phyloP scores from a whole-genome alignment of 306 rosid species.

The Rosa chinensis region DNA sequence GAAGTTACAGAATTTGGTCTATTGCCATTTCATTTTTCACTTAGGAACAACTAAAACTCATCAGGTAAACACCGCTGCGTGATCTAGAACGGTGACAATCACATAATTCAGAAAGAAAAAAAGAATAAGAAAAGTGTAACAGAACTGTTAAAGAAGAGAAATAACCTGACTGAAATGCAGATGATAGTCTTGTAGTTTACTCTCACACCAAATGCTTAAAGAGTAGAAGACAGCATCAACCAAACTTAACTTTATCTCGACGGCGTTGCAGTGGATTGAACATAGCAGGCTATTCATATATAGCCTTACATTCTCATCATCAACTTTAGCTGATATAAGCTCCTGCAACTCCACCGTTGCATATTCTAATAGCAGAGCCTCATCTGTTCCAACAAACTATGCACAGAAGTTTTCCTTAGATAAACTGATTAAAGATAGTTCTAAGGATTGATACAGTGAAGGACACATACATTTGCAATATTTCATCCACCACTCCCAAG shows the following conservation, averaged over 20 bases:
- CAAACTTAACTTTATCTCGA: slow-evolving; percentile 42
- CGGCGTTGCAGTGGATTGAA: slow-evolving; percentile 28
- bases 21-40: background rate
- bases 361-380: slow-evolving; percentile 41
- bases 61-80: slow-evolving; percentile 5
- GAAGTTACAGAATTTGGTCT: background rate
- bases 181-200: slow-evolving; percentile 55
- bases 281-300: slow-evolving; percentile 43
- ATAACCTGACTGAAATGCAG: slow-evolving; percentile 51
- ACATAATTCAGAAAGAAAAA: background rate
- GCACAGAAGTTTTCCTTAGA: slow-evolving; percentile 25
- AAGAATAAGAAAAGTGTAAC: slow-evolving; percentile 1
- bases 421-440: slow-evolving; percentile 4
- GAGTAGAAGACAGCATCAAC: slow-evolving; percentile 44
- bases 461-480: background rate
- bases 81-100: background rate
- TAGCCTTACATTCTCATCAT: slow-evolving; percentile 27
- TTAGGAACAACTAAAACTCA: background rate
- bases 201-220: slow-evolving; percentile 49
- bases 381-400: slow-evolving; percentile 52
- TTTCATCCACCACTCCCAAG: background rate
- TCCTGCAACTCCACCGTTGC: slow-evolving; percentile 46
- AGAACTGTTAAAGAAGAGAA: slow-evolving; percentile 14
- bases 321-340: slow-evolving; percentile 34
- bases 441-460: background rate